These are phyloP conservation scores for Selaginella tamariscina DNA, from an alignment of 75 land plant species.

Conservation along the genomic window DNA sequence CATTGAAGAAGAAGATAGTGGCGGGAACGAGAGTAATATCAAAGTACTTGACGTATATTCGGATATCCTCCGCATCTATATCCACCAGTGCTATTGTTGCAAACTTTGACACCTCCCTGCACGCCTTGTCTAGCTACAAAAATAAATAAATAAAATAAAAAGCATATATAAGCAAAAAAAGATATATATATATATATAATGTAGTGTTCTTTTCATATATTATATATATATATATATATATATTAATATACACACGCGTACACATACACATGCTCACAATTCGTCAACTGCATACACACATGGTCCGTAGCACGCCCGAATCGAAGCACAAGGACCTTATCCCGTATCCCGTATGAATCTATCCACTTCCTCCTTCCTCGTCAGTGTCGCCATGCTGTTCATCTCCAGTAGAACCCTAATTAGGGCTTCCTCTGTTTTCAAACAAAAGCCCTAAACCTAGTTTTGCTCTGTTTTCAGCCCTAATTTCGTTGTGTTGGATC, in stretches of 20 bases:
- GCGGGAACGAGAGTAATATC: conserved; percentile 83
- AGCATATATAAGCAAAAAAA: not conserved
- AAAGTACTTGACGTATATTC: conserved; percentile 76
- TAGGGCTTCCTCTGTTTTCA: too few relatives aligned
- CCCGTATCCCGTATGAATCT: conserved; percentile 57
- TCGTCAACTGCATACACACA: conserved; percentile 86
- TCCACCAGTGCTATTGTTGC: conserved; percentile 68
- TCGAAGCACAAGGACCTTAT: conserved; percentile 80
- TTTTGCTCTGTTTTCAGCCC: not conserved
- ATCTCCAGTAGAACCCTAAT: too few relatives aligned
- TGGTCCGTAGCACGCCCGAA: conserved; percentile 62
- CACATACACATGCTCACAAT: conserved; percentile 30
- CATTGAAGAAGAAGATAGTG: conserved; percentile 93
- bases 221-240: too few relatives aligned
- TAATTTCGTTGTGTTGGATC: not conserved
- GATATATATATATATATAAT: too few relatives aligned
- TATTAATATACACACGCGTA: not conserved
- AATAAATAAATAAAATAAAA: not conserved
- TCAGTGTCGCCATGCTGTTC: too few relatives aligned
- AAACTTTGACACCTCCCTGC: conserved; percentile 68
- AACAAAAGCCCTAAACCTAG: too few relatives aligned
- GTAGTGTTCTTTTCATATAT: too few relatives aligned
- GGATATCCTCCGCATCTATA: conserved; percentile 61
- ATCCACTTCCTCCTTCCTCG: conserved; percentile 61
- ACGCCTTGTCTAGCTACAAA: conserved; percentile 57